Base-by-base conservation (phyloP, 2,329 filamentous ascomycete species). In the Cercospora brassicicola region DNA sequence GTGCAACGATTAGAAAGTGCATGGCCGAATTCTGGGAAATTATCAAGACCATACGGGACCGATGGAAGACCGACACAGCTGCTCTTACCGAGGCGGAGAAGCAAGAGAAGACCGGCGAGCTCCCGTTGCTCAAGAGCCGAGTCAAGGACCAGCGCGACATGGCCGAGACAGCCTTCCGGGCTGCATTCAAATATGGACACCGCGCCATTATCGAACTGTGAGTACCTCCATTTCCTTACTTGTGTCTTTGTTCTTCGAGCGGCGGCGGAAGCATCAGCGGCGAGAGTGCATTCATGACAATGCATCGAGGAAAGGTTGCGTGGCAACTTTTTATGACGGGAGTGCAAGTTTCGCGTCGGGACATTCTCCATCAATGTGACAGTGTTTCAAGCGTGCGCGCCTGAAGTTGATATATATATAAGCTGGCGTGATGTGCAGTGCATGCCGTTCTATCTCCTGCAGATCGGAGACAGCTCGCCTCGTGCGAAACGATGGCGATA, bases 11-110 rank as follows among this genome's bases (percentile, higher is more conserved):
- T 66, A 84, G 86, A 71, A 80, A 78, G 69, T 85, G 84, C 55
- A 80, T 89, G 70, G 82, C 82, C 60, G 82, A 84, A 53, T 86
- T 87, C 74, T 88, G 87, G 81, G 86, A 89, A 59, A 80, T 89
- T 55, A 80, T 89, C 67, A 86, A 86, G 74, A 82, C 82, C 6
- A 83, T 89, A 65, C 84, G 87, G 67, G 87, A 89, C 75, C 81
- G 84, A 42, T 90, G 87, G 87, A 88, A 88, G 74, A 79, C 82
- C 36, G 86, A 87, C 72, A 83, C 81, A 53, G 83, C 85, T 70
- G 83, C 84, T 26, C 81, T 89, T 69, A 83, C 85, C 69, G 81
- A 85, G 69, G 87, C 88, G 10, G 86, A 88, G 73, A 84, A 87
- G 67, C 82, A 86, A 76, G 85, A 86, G 73, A 81, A 84, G 73